A percentile compares a stretch with the other conserved stretches of the same genome.
Conservation (phyloP, 1,284 basidiomycete species). For the Boletellus deceptivus region DNA sequence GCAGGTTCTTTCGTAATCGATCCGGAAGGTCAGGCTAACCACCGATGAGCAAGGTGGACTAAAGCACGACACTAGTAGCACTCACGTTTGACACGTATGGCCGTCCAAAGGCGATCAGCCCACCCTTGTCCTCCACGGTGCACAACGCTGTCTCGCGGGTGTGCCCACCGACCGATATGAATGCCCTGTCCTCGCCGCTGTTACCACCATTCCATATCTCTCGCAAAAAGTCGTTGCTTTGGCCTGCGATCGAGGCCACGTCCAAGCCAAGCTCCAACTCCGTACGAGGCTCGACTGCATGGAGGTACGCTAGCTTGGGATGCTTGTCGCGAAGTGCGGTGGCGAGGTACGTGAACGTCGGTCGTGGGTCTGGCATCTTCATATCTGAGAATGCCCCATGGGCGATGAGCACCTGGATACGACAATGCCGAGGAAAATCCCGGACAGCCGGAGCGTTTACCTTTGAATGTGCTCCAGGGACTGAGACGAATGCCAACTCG, state of each 20-base stretch:
- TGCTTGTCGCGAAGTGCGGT: slow-evolving; percentile 33
- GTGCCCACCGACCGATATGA: not conserved
- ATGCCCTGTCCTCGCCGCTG: not conserved
- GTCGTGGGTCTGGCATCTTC: slow-evolving; percentile 36
- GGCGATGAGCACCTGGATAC: not conserved
- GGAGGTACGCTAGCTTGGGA: slow-evolving; percentile 53
- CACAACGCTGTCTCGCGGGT: not conserved
- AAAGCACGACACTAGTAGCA: not conserved
- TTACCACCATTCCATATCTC: not conserved
- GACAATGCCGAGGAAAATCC: too few species aligned
- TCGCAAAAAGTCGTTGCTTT: not conserved
- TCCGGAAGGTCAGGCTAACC: too few species aligned
- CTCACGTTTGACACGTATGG: not conserved
- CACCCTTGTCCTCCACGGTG: not conserved
- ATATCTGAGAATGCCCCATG: slow-evolving; percentile 21
- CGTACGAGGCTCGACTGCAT: slow-evolving; percentile 50
- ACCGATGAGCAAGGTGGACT: not conserved
- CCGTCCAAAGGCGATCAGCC: not conserved
- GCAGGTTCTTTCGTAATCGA: too few species aligned
- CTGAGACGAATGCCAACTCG: slow-evolving; percentile 49
- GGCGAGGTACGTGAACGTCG: slow-evolving; percentile 41
- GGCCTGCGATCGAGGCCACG: not conserved
- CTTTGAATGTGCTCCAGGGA: slow-evolving; percentile 45
- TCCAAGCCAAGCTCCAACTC: not conserved
- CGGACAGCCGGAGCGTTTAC: slow-evolving; percentile 16